Base-by-base conservation (phyloP, 768 basidiomycete species). In the Hebeloma cylindrosporum region DNA sequence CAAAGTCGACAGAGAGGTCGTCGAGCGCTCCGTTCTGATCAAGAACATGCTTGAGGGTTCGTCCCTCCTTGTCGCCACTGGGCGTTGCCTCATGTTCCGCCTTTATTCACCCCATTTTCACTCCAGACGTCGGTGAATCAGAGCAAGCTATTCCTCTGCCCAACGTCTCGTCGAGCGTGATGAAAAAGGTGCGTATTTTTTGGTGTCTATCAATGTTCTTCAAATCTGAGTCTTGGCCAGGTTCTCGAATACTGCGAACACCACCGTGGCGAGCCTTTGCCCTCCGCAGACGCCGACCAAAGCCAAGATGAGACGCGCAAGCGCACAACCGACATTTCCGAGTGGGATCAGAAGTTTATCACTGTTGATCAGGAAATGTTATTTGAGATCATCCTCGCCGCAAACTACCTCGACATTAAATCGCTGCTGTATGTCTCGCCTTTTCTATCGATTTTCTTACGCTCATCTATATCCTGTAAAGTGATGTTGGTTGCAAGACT, bases 351-450 rank as follows among this genome's bases (percentile, higher is more conserved):
- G 63, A 96, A 96, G 72, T 97, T 94, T 66, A 94, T 95, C 67
- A 86, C 85, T 32, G 96, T 98, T 48, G 96, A 98, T 75, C 96
- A 98, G 70, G 96, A 98, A 71, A 98, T 98, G 95, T 79, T 99
- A 5, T 98, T 98, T 56, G 96, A 99, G 73, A 99, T 98, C 65
- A 99, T 98, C 66, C 85, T 98, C 43, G 96, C 96, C 7, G 96
- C 96, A 53, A 99, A 99, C 75, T 99, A 99, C 72, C 87, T 99
- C 56, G 96, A 99, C 62, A 98, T 99, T 79, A 98, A 98, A 73
- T 88, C 94, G 16, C 80, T 98, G 36, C 82, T 98, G 95, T 96
- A 59, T 55, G 89, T 74, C 35, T 43, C n/a, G 21, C 21, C 39
- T n/a, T 14, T 5, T 34, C 18, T 32, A 17, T 27, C 17, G 28